These are phyloP conservation scores for Coemansia sp. DNA, from an alignment of 192 early-diverging fungal species.

Conservation along the genomic window DNA sequence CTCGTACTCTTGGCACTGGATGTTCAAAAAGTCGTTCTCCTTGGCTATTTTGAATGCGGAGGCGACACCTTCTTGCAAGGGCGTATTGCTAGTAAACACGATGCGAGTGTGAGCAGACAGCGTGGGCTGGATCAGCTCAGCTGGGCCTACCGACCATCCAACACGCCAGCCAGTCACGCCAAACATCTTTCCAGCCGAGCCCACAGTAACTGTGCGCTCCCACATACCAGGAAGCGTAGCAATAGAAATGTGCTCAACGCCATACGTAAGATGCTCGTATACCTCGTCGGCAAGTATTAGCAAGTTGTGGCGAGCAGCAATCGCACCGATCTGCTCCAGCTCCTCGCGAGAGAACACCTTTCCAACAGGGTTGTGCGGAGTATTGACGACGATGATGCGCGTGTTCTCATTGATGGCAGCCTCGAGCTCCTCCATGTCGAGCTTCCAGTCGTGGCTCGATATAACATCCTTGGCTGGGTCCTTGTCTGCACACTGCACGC, in stretches of 20 bases:
- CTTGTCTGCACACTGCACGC: slow-evolving; percentile 55
- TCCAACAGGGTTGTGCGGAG: slow-evolving; percentile 93
- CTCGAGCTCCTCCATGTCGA: slow-evolving; percentile 82
- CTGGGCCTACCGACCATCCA: slow-evolving; percentile 88
- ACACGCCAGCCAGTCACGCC: slow-evolving; percentile 97
- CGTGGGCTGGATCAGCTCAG: slow-evolving; percentile 69
- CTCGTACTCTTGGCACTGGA: slow-evolving; percentile 72
- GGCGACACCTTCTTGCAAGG: slow-evolving; percentile 87
- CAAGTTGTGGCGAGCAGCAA: slow-evolving; percentile 83
- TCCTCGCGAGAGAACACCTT: slow-evolving; percentile 83
- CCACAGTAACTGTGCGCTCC: slow-evolving; percentile 93
- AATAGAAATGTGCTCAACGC: slow-evolving; percentile 71
- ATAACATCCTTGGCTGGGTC: slow-evolving; percentile 55
- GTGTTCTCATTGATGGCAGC: slow-evolving; percentile 75
- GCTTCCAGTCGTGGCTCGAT: slow-evolving; percentile 83
- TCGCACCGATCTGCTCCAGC: slow-evolving; percentile 70
- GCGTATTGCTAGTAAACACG: slow-evolving; percentile 88
- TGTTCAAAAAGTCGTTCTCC: slow-evolving; percentile 66
- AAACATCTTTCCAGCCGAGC: slow-evolving; percentile 92
- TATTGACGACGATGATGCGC: slow-evolving; percentile 92
- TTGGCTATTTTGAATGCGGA: slow-evolving; percentile 69
- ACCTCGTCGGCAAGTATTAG: slow-evolving; percentile 94
- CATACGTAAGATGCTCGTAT: slow-evolving; percentile 91
- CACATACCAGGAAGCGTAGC: slow-evolving; percentile 87
- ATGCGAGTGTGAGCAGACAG: slow-evolving; percentile 90